Conservation (phyloP, 1,284 basidiomycete genomes). For the Golubevia pallescens region DNA sequence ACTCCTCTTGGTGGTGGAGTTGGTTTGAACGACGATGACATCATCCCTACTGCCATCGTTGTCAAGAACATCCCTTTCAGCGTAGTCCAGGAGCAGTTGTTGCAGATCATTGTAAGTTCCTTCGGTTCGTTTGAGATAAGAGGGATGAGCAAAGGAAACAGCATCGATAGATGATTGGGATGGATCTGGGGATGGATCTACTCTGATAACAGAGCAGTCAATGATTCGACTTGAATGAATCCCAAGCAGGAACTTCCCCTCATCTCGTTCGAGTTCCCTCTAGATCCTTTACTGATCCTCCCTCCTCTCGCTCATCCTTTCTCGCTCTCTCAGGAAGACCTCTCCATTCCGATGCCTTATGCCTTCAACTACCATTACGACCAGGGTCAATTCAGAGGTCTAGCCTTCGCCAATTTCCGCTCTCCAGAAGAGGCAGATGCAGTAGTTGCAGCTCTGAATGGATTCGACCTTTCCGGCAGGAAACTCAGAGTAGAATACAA, state of each 20-base stretch:
- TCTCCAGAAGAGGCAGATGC: slow-evolving; percentile 88
- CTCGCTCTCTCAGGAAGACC: slow-evolving; percentile 72
- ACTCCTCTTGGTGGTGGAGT: no score
- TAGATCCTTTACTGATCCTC: not conserved
- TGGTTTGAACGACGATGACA: slow-evolving; percentile 75
- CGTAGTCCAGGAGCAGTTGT: slow-evolving; percentile 91
- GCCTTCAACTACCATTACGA: slow-evolving; percentile 79
- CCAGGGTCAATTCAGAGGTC: slow-evolving; percentile 70
- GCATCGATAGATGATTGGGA: no score
- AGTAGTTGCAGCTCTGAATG: slow-evolving; percentile 91
- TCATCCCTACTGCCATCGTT: slow-evolving; percentile 98
- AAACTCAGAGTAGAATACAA: slow-evolving; percentile 99
- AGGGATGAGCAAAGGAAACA: not conserved
- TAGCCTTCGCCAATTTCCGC: slow-evolving; percentile 98
- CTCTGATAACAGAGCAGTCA: no score
- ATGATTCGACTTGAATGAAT: no score
- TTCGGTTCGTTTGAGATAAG: no score
- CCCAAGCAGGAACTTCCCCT: no score
- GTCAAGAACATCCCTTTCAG: slow-evolving; percentile 99
- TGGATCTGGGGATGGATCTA: no score
- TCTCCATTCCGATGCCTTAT: slow-evolving; percentile 96
- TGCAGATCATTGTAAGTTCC: slow-evolving; percentile 82
- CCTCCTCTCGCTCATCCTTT: no score
- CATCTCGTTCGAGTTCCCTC: not conserved
- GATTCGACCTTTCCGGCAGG: slow-evolving; percentile 89